These are phyloP conservation scores for Pythium volutum DNA, from an alignment of 352 stramenopile species.

Conservation along the genomic window DNA sequence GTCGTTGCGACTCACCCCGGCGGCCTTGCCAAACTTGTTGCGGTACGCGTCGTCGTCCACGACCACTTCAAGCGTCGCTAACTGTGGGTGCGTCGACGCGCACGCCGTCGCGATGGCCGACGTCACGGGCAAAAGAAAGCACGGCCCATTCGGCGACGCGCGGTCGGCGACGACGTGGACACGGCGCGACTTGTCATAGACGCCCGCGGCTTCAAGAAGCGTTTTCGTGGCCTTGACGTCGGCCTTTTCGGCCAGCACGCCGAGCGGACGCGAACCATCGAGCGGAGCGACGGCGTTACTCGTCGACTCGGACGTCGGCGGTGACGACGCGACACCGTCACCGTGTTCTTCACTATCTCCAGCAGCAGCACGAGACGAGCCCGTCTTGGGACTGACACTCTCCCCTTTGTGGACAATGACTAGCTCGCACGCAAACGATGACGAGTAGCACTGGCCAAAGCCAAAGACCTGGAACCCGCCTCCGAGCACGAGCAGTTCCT, in stretches of 20 bases:
- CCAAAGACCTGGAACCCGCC: conserved; percentile 85
- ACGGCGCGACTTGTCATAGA: conserved; percentile 82
- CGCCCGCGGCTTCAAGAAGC: conserved; percentile 45
- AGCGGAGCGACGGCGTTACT: background rate
- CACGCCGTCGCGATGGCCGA: conserved; percentile 33
- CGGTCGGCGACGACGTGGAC: conserved; percentile 42
- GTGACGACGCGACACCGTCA: background rate
- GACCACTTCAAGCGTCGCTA: conserved; percentile 37
- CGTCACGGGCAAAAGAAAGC: conserved; percentile 66
- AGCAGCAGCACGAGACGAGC: background rate
- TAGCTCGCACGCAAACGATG: conserved; percentile 51
- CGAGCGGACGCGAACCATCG: conserved; percentile 19
- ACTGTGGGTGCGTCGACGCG: conserved; percentile 13
- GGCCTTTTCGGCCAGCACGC: conserved; percentile 45
- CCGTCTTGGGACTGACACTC: background rate
- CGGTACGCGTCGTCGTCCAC: conserved; percentile 56
- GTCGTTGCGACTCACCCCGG: conserved; percentile 72
- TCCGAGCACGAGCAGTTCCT: conserved; percentile 48
- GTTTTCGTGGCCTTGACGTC: conserved; percentile 82
- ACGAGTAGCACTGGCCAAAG: conserved; percentile 80
- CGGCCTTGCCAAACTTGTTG: conserved; percentile 76
- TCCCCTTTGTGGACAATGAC: conserved; percentile 29
- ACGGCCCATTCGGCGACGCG: conserved; percentile 20
- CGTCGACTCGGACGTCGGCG: conserved; percentile 1
- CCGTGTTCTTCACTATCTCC: background rate